A percentile compares a stretch with the other conserved stretches of the same genome.
Conservation (phyloP, 805 yeast species). For the Saturnispora saitoi region DNA sequence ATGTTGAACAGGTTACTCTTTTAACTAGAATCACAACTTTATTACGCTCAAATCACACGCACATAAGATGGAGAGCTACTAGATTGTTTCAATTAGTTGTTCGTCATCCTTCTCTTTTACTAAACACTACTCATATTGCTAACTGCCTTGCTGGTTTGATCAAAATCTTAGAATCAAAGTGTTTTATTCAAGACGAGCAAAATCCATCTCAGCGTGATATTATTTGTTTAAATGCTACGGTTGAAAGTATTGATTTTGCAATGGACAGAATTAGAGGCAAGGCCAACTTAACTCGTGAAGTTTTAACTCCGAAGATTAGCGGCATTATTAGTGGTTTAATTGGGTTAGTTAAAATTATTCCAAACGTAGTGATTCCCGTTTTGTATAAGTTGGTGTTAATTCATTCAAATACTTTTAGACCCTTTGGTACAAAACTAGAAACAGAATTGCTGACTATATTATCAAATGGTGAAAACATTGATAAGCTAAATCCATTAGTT, state of each 20-base stretch:
- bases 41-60: slow-evolving; percentile 36
- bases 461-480: slow-evolving; percentile 27
- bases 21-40: slow-evolving; percentile 37
- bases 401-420: slow-evolving; percentile 76
- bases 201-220: slow-evolving; percentile 21
- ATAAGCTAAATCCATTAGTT: slow-evolving; percentile 32
- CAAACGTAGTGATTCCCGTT: slow-evolving; percentile 32
- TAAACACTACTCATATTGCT: slow-evolving; percentile 34
- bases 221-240: slow-evolving; percentile 27
- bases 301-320: slow-evolving; percentile 71
- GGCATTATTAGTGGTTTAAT: slow-evolving; percentile 48
- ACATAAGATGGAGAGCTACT: slow-evolving; percentile 51
- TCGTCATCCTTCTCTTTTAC: slow-evolving; percentile 24
- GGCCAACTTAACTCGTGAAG: slow-evolving; percentile 75
- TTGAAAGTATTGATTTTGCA: slow-evolving; percentile 34
- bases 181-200: slow-evolving; percentile 26
- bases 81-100: slow-evolving; percentile 36
- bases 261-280: slow-evolving; percentile 59
- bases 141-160: slow-evolving; percentile 30
- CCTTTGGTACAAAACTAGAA: slow-evolving; percentile 59
- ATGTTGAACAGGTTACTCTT: slow-evolving; percentile 43
- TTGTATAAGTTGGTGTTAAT: slow-evolving; percentile 37
- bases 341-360: slow-evolving; percentile 34
- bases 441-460: slow-evolving; percentile 33
- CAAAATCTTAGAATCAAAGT: slow-evolving; percentile 33